Conservation (phyloP, 2,329 filamentous ascomycete species). For the Fusarium secorum region DNA sequence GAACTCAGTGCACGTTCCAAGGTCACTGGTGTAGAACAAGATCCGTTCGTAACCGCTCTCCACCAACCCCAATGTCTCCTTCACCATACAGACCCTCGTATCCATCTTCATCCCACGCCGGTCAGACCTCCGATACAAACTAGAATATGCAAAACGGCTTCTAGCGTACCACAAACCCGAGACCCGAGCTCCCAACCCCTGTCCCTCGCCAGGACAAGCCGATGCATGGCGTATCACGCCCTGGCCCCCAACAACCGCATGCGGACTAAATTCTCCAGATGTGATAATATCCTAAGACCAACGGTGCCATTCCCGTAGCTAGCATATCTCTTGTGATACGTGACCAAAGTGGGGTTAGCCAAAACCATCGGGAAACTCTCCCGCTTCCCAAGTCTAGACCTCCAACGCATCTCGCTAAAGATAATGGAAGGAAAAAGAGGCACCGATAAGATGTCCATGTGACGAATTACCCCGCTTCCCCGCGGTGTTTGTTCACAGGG, state of each 20-base stretch:
- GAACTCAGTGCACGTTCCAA: background rate
- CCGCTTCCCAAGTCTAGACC: slow-evolving; percentile 12
- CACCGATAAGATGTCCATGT: slow-evolving; percentile 18
- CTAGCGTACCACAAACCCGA: slow-evolving; percentile 2
- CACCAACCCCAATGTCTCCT: background rate
- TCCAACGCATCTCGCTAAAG: background rate
- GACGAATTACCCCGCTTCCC: slow-evolving; percentile 30
- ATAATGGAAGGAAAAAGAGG: background rate
- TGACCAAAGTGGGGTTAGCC: slow-evolving; percentile 11
- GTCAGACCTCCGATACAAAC: background rate
- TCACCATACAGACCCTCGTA: background rate
- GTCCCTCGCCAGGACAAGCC: background rate
- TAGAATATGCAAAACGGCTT: slow-evolving; percentile 1
- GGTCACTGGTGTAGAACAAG: background rate
- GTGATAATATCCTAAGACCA: background rate
- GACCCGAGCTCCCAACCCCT: background rate
- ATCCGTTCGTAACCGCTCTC: background rate
- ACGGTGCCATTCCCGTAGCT: slow-evolving; percentile 26
- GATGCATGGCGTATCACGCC: background rate
- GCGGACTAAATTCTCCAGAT: background rate
- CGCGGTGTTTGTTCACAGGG: slow-evolving; percentile 8
- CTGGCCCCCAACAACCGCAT: background rate
- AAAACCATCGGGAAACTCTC: slow-evolving; percentile 22
- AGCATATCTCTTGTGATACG: background rate
- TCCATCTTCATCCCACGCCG: background rate